phyloP scores from a whole-genome alignment of 2,329 filamentous ascomycete genomes.

The Apiospora marii region DNA sequence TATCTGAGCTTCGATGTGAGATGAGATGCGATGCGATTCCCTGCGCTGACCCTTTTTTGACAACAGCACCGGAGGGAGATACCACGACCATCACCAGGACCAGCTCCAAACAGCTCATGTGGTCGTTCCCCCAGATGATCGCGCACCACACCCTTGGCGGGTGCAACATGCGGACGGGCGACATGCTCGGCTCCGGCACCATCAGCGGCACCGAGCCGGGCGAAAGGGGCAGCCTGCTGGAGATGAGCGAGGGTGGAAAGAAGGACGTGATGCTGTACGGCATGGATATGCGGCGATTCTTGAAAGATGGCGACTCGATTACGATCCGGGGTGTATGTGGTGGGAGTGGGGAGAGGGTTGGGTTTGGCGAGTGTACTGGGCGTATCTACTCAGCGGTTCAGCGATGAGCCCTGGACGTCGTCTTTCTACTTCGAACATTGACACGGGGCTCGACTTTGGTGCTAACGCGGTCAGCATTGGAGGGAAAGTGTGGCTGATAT shows the following conservation, averaged over 20 bases:
- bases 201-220: slow-evolving; percentile 60
- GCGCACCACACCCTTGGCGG: slow-evolving; percentile 80
- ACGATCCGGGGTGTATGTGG: slow-evolving; percentile 49
- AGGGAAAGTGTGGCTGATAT: not conserved
- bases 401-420: slow-evolving; percentile 1
- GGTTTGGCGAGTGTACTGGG: slow-evolving; percentile 54
- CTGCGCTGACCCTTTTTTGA: not conserved
- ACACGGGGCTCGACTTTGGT: not conserved
- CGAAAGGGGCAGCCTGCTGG: slow-evolving; percentile 53
- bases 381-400: slow-evolving; percentile 35
- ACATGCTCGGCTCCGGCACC: slow-evolving; percentile 80
- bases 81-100: slow-evolving; percentile 66
- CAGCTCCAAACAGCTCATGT: slow-evolving; percentile 74
- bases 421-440: not conserved
- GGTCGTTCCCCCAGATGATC: slow-evolving; percentile 84
- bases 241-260: slow-evolving; percentile 55
- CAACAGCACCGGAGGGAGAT: slow-evolving; percentile 51
- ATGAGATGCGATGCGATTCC: not conserved
- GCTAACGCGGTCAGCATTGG: too few relatives aligned
- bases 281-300: slow-evolving; percentile 51
- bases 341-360: slow-evolving; percentile 45
- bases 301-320: slow-evolving; percentile 56
- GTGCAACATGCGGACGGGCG: slow-evolving; percentile 76
- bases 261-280: slow-evolving; percentile 49
- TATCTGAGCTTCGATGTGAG: not conserved